A percentile compares a stretch with the other conserved stretches of the same genome.
These are phyloP conservation scores for Paramecium caudatum DNA, from an alignment of 73 alveolate genomes.

Conservation along the genomic window DNA sequence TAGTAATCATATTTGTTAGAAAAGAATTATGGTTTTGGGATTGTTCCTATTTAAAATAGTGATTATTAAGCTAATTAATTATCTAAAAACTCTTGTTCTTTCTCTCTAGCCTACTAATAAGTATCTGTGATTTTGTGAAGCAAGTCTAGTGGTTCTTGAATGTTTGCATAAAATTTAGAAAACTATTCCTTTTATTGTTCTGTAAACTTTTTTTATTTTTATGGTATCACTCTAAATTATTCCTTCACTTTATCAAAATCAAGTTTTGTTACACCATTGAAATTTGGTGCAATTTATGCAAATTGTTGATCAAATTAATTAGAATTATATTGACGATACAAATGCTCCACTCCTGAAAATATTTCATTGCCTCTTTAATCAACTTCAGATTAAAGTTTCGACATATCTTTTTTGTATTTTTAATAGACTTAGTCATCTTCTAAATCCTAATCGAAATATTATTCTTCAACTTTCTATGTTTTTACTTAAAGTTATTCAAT, in stretches of 20 bases:
- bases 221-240: slow-evolving; percentile 23
- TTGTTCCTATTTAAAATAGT: not conserved
- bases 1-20: not conserved
- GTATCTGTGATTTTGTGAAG: slow-evolving; percentile 22
- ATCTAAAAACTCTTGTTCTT: not conserved
- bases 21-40: slow-evolving; percentile 8
- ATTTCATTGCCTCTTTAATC: slow-evolving; percentile 7
- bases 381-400: not conserved
- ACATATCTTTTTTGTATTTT: not conserved
- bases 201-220: not conserved
- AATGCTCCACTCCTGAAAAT: not conserved
- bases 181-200: slow-evolving; percentile 6
- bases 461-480: slow-evolving; percentile 4
- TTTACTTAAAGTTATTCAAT: slow-evolving; percentile 6
- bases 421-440: not conserved
- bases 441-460: slow-evolving; percentile 25
- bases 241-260: slow-evolving; percentile 2
- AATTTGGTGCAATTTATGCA: slow-evolving; percentile 13
- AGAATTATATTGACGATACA: slow-evolving; percentile 22
- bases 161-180: not conserved
- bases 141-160: slow-evolving; percentile 1
- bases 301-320: not conserved
- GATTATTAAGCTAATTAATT: slow-evolving; percentile 4
- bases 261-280: slow-evolving; percentile 7
- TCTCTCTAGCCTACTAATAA: not conserved